phyloP scores from a whole-genome alignment of 805 yeast genomes.

The Candida michaelii region DNA sequence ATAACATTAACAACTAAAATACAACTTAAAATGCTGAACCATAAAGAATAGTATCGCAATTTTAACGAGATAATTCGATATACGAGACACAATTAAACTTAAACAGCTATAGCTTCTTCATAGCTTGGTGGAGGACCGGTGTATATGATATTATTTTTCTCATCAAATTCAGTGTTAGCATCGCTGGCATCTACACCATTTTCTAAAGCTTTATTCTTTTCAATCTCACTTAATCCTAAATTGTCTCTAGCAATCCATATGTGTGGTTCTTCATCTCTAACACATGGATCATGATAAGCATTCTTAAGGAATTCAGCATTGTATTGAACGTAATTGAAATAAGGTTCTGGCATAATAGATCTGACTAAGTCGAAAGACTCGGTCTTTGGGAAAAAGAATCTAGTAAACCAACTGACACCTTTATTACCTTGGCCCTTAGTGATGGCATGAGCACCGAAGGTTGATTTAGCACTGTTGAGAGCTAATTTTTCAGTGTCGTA shows the following conservation, averaged over 20 bases:
- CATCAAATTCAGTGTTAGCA: slow-evolving; percentile 56
- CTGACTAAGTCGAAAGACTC: slow-evolving; percentile 49
- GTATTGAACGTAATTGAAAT: slow-evolving; percentile 42
- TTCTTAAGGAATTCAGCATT: slow-evolving; percentile 38
- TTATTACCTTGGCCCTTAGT: slow-evolving; percentile 11
- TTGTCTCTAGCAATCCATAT: slow-evolving; percentile 73
- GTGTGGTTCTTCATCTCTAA: slow-evolving; percentile 55
- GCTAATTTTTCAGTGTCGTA: neutral
- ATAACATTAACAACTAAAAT: slow-evolving; percentile 3
- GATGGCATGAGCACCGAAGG: slow-evolving; percentile 6
- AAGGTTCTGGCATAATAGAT: slow-evolving; percentile 41
- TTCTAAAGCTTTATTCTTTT: slow-evolving; percentile 56
- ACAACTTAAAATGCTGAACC: neutral
- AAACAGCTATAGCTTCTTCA: slow-evolving; percentile 47
- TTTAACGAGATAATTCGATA: neutral
- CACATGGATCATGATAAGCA: slow-evolving; percentile 58
- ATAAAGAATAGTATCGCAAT: neutral
- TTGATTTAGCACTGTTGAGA: neutral
- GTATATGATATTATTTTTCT: slow-evolving; percentile 52
- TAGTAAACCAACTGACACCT: slow-evolving; percentile 30
- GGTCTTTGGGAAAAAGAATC: slow-evolving; percentile 48
- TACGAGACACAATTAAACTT: slow-evolving; percentile 5
- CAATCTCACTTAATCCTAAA: slow-evolving; percentile 62
- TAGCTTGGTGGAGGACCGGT: slow-evolving; percentile 73
- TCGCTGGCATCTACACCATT: slow-evolving; percentile 55